Base-by-base conservation (phyloP, 2,329 filamentous ascomycete genomes). In the Amauroascus verrucosus region DNA sequence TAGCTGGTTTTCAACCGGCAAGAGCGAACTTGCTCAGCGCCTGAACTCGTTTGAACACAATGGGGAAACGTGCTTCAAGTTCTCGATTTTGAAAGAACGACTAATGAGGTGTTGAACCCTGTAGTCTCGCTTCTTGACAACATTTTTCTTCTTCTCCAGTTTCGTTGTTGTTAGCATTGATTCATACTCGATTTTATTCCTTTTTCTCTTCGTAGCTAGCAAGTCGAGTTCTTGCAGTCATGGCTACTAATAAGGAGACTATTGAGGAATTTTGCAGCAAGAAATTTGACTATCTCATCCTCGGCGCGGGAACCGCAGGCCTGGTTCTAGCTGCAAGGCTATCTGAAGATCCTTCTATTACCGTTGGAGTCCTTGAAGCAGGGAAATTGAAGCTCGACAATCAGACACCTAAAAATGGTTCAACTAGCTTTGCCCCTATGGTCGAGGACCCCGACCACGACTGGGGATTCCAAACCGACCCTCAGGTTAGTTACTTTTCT, bases 331-430 rank as follows among this genome's bases (percentile, higher is more conserved):
- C 64, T 51, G 64, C 67, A 48, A 64, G 63, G 20, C 58, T 69
- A 24, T 71, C 73, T 1, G 72, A 77, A 54, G 62, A 73, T 49
- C 56, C 70, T 40, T 51, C 64, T 32, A 54, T 73, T 54, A 62
- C 63, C 3, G 67, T 80, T n/a, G 70, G 68, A 6, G 70, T 76
- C 0, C 63, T 76, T 18, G 73, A 76, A 60, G 74, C 72, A 20
- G 74, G 74, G 7, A 32, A 46, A 16, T 20, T 46, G 32, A n/a
- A 43, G 13, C 24, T 22, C 11, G 48, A 51, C n/a, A 16, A 44
- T 18, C 20, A 13, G 16, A 8, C 3, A 16, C 20, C 22, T 11
- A 14, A 14, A 30, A 28, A 16, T 28, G n/a, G n/a, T 1, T 40
- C 35, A 7, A 6, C 41, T 3, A 37, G 32, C 28, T 28, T 22